Evolutionary conservation across 352 stramenopile genomes (phyloP), one percentile per base, ranked within the genome.

Genomic region (Globisporangium canariense): DNA sequence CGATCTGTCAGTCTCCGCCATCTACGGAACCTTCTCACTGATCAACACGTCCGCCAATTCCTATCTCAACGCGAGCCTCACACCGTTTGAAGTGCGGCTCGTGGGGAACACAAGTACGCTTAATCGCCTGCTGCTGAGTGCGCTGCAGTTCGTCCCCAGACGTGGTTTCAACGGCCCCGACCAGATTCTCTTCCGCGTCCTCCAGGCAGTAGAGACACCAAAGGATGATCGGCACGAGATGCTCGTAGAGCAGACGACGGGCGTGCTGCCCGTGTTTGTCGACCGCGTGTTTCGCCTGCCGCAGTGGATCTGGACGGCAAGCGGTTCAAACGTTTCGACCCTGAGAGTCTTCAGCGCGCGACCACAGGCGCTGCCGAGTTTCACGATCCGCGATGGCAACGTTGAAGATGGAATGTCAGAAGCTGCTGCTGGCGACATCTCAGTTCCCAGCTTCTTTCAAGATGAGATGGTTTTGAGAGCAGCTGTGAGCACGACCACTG

Each of bases 81-180:
- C 13, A 3, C 57, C 57, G 43, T 63, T 58, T 18, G 57, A 63
- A 43, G 41, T 64, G 6, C 28, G 58, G 11, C 4, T 64, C 40
- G 43, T 40, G 5, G 41, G 51, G 9, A 62, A 34, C n/a, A 13
- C 64, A 11, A 50, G 58, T 30, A 9, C 38, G 13, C 14, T 70
- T 22, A 70, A 62, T 22, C 14, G 40, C 0, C 50, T 69, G 22
- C 49, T 69, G n/a, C 49, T 86, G 22, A 45, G 46, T 16, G 45
- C 34, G n/a, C 57, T 78, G 54, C 5, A 46, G 16, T 86, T 79
- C 45, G 32, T 54, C 41, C 77, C 77, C 6, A 45, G 60, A 18
- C 51, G 54, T 14, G 70, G 75, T 20, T 83, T 81, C 59, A 66
- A 78, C 20, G 75, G 75, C 8, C 67, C 68, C n/a, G 77, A 81